These are phyloP conservation scores for Gaultheria prostrata DNA, from an alignment of 148 eudicot genomes.

Conservation along the genomic window DNA sequence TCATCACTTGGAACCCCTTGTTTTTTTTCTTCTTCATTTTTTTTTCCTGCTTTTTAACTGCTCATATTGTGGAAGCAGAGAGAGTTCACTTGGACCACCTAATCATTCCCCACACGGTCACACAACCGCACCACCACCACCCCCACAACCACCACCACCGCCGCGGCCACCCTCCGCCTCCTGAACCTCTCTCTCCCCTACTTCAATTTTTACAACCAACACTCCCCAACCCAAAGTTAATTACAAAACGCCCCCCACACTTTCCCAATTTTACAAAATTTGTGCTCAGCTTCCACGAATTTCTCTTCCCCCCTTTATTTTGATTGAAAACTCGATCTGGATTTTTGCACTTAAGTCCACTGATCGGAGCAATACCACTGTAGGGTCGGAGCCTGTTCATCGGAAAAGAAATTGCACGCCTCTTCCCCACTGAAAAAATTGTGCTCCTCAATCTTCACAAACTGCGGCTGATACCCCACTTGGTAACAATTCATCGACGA, in stretches of 20 bases:
- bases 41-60: not conserved
- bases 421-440: slow-evolving; percentile 81
- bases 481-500: slow-evolving; percentile 28
- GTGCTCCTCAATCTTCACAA: slow-evolving; percentile 85
- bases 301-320: not conserved
- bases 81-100: not conserved
- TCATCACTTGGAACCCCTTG: not conserved
- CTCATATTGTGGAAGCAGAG: not conserved
- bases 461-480: slow-evolving; percentile 55
- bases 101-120: slow-evolving; percentile 4
- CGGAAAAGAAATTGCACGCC: slow-evolving; percentile 56
- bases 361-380: slow-evolving; percentile 29
- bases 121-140: no score
- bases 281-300: not conserved
- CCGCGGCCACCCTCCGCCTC: not conserved
- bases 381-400: slow-evolving; percentile 33
- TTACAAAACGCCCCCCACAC: not conserved
- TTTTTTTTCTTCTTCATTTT: not conserved
- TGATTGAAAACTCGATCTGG: not conserved
- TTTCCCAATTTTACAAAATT: slow-evolving; percentile 15
- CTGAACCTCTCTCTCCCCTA: not conserved
- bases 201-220: slow-evolving; percentile 12
- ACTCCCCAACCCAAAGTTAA: not conserved
- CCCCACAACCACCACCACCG: not conserved
- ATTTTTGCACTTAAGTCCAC: slow-evolving; percentile 17